Evolutionary conservation across 768 basidiomycete genomes (phyloP), one percentile per base, ranked within the genome.

Genomic region (Pulveroboletus sp.): DNA sequence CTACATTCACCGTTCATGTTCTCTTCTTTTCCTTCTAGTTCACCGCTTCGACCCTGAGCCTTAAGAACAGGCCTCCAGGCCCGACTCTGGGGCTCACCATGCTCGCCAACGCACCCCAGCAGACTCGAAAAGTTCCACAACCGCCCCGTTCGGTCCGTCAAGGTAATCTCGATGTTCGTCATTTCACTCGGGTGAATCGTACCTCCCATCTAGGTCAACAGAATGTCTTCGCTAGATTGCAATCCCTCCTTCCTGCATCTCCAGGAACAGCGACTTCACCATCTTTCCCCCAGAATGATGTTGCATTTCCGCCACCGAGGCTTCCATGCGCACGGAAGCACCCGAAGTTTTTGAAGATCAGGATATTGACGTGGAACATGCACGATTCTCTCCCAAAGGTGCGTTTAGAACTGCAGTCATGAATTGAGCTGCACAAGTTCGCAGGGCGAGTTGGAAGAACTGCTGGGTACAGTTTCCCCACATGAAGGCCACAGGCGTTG

Each of bases 351-450:
- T 70, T 89, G 38, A 90, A 89, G 60, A 69, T 88, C 32, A 71
- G 82, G 36, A 79, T 89, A 40, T 44, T 89, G 29, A 85, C 85
- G 31, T 91, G 88, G 88, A 91, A 90, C 55, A 91, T 91, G 88
- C 85, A 90, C 54, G 86, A 89, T 54, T 83, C 83, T 0, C 60
- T 89, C 6, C 88, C 88, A 26, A 89, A 86, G 77, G 86, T 82
- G 24, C 14, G 60, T 22, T 34, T 31, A 39, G 30, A 26, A 39
- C 39, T n/a, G 41, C 20, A 16, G 31, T 50, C 43, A 46, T 31
- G 17, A 30, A 36, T 20, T 4, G 5, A n/a, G 34, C 46, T 48
- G 53, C 52, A 53, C 49, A 19, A 32, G n/a, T 30, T 36, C 19
- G 16, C 47, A 89, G 86, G 88, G 88, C 6, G 80, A 91, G 59